Base-by-base conservation (phyloP, 805 yeast species). In the Barnettozyma californica region DNA sequence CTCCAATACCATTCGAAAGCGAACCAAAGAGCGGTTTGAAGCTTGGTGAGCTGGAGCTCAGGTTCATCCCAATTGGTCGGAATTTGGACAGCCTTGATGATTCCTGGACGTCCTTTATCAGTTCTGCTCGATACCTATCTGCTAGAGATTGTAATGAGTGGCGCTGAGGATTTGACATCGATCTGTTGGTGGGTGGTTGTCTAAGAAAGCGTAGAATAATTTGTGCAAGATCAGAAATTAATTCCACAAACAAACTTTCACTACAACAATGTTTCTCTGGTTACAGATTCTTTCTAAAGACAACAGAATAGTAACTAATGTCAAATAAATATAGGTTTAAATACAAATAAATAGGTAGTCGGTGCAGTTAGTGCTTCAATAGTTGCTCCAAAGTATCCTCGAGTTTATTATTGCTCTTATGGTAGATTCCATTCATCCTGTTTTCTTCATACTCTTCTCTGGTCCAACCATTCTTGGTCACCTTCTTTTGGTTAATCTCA, bases 381-480 rank as follows among this genome's bases (percentile, higher is more conserved):
- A 50, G 36, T n/a, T 37, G 47, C 9, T 56, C 59, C 25, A 56
- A 31, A 4, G 59, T 47, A 19, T 52, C 46, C 42, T 56, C 59
- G 16, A 56, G 37, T 16, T 43, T 48, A 3, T 43, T 39, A 14
- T 53, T 44, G 4, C 44, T 49, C 25, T 43, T 29, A 7, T 52
- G 47, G 2, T 53, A 49, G 9, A 50, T 38, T 13, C 57, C 59
- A 37, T 51, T 54, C 53, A 51, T 51, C 35, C 56, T 47, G 18
- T 51, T 47, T 9, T 45, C 44, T 18, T 52, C 57, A 4, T 27
- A 35, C 42, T 47, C 40, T 25, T 33, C 45, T 37, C 46, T 39
- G n/a, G 41, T 26, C 33, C 44, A 45, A 9, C 45, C 45, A 6
- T 41, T 53, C 39, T 41, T 48, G 41, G 47, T 44, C 14, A 25